These are phyloP conservation scores for Aureobasidium subglaciale DNA, from an alignment of 2,329 filamentous ascomycete genomes.

Conservation along the genomic window DNA sequence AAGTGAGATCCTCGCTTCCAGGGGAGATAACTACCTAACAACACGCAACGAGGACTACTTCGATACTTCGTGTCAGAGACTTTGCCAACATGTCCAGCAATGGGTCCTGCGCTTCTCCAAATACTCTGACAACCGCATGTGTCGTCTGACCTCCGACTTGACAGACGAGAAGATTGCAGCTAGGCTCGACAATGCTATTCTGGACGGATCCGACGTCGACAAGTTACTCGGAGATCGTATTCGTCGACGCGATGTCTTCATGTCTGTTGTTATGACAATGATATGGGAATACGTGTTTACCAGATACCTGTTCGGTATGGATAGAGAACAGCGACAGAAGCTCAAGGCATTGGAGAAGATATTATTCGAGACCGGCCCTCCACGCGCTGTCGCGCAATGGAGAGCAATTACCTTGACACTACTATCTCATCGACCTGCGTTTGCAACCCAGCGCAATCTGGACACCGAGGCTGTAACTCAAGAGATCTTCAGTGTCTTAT, in stretches of 20 bases:
- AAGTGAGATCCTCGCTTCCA: conserved; percentile 50
- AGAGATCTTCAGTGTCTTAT: conserved; percentile 78
- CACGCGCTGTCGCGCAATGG: conserved; percentile 90
- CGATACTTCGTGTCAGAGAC: conserved; percentile 83
- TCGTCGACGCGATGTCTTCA: conserved; percentile 85
- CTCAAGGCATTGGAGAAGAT: conserved; percentile 93
- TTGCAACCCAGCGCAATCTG: conserved; percentile 71
- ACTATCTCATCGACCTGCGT: conserved; percentile 71
- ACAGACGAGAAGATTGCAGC: conserved; percentile 90
- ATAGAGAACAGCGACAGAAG: conserved; percentile 93
- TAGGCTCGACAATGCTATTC: conserved; percentile 84
- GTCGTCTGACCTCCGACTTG: conserved; percentile 74
- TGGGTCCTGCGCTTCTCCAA: conserved; percentile 98
- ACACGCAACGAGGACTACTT: conserved; percentile 91
- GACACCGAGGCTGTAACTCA: conserved; percentile 96
- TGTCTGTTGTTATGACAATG: conserved; percentile 99
- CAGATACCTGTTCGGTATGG: conserved; percentile 96
- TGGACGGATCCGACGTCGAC: conserved; percentile 92
- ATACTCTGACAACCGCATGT: conserved; percentile 86
- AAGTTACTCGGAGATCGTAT: conserved; percentile 81
- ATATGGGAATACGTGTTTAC: conserved; percentile 99
- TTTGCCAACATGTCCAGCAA: conserved; percentile 92
- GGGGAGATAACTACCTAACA: conserved; percentile 64
- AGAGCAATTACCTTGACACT: conserved; percentile 90
- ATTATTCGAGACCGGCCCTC: conserved; percentile 78